These are phyloP conservation scores for Rhodotorula sp. DNA, from an alignment of 1,284 basidiomycete species.

Conservation along the genomic window DNA sequence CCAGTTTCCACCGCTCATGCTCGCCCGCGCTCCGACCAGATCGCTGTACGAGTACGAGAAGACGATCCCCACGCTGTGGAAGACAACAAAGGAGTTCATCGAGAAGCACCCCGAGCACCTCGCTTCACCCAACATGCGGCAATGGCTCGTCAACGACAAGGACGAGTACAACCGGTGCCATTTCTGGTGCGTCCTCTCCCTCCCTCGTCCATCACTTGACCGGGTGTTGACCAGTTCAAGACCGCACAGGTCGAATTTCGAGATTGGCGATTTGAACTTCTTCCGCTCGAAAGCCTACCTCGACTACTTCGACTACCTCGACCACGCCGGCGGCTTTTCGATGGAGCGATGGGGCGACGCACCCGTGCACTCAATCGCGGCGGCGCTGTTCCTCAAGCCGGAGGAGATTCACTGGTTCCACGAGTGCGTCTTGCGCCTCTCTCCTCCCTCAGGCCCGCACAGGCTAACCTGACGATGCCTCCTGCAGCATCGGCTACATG, in stretches of 20 bases:
- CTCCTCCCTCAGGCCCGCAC: not conserved
- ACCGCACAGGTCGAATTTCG: conserved; percentile 59
- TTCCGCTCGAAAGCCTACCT: conserved; percentile 75
- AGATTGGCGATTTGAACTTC: conserved; percentile 71
- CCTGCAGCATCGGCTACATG: conserved; percentile 11
- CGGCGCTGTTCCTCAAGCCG: conserved; percentile 64
- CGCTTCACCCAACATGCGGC: conserved; percentile 68
- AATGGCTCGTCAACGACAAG: conserved; percentile 71
- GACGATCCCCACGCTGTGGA: conserved; percentile 77
- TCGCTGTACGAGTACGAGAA: conserved; percentile 73
- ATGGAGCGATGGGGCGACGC: conserved; percentile 65
- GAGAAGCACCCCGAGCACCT: conserved; percentile 66
- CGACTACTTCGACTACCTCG: conserved; percentile 71
- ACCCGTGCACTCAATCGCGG: conserved; percentile 79
- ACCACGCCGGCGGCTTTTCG: conserved; percentile 71
- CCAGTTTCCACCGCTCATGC: not conserved
- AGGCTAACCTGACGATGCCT: too few species aligned
- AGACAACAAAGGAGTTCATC: conserved; percentile 61
- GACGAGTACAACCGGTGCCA: conserved; percentile 76
- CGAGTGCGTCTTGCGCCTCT: conserved; percentile 25
- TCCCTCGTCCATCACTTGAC: not conserved
- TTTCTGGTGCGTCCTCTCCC: conserved; percentile 29
- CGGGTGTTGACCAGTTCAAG: not conserved
- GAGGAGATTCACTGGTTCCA: conserved; percentile 55
- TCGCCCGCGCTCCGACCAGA: conserved; percentile 49